Base-by-base conservation (phyloP, 129 eudicot genomes). In the Glebionis coronaria region DNA sequence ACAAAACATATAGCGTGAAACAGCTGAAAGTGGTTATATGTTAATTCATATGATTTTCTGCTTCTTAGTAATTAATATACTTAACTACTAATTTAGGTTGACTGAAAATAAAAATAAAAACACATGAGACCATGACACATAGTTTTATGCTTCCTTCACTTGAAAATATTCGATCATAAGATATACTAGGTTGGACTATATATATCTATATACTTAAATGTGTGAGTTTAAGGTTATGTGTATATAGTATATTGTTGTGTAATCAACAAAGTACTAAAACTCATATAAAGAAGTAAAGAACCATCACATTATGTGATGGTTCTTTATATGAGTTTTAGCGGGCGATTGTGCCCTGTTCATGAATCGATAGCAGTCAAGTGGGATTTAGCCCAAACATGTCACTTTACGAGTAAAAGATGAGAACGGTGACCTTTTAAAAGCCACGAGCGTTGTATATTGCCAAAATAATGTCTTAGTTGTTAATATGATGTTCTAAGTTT, bases 21-120 rank as follows among this genome's bases (percentile, higher is more conserved):
- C 55, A 52, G 70, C 38, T 77, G 67, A 69, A 52, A 61, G 62
- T 70, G 15, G 53, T 28, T 63, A 44, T 19, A 63, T n/a, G 23
- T 0, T 57, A 2, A 56, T 42, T 31, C 40, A 35, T 40, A 15
- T 68, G 9, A 31, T 28, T 46, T 50, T 56, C 13, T 56, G 38
- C 6, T 23, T 56, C 44, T 27, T 5, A 4, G 1, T 44, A 28
- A 55, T 15, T 42, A 40, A 4, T 6, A 27, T 13, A 19, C 12
- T 13, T 21, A 49, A 42, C 8, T 54, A 18, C 23, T 35, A 31
- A 31, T 31, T 31, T 31, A 31, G 38, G 6, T 35, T 31, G 38
- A 35, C 40, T 35, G 0, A 35, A 35, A 5, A 1, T 35, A 35
- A 31, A 6, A 31, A 31, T 31, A 31, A n/a, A n/a, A 35, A 35